Evolutionary conservation across 306 rosid species (phyloP).

Genomic region (Pyrus pyrifolia): DNA sequence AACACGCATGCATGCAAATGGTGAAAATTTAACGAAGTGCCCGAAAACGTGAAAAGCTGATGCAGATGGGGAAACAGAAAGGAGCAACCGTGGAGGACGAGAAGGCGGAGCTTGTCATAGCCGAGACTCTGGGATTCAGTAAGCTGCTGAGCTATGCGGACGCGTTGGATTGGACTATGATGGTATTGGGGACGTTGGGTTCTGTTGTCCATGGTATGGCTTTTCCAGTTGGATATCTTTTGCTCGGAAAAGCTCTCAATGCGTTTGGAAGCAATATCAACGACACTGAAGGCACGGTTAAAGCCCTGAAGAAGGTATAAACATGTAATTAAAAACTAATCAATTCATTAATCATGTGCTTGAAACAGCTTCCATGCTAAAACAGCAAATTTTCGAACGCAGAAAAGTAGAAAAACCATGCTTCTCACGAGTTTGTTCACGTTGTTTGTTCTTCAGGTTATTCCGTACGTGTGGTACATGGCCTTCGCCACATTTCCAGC

Average conservation of each 20-base stretch:
- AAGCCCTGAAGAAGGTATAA: slow-evolving; percentile 57
- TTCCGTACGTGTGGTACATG: slow-evolving; percentile 96
- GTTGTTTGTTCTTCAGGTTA: slow-evolving; percentile 41
- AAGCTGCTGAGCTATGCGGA: slow-evolving; percentile 71
- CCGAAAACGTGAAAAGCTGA: not conserved
- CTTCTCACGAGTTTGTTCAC: not conserved
- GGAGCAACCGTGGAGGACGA: not conserved
- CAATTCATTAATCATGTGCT: not conserved
- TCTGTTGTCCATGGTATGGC: slow-evolving; percentile 87
- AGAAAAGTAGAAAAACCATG: no score
- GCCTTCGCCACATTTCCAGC: slow-evolving; percentile 92
- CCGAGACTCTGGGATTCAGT: slow-evolving; percentile 27
- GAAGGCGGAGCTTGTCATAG: not conserved
- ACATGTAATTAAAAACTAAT: no score
- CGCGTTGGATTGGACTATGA: slow-evolving; percentile 57
- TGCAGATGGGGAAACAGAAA: not conserved
- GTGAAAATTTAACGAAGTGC: not conserved
- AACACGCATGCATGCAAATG: slow-evolving; percentile 1
- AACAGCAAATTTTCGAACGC: no score
- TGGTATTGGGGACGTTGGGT: slow-evolving; percentile 63
- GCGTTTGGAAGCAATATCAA: slow-evolving; percentile 57
- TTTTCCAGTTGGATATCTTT: slow-evolving; percentile 66
- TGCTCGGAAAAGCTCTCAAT: slow-evolving; percentile 76
- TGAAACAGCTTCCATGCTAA: no score
- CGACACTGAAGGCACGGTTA: slow-evolving; percentile 50